These are phyloP conservation scores for Parastagonospora avenae DNA, from an alignment of 2,329 filamentous ascomycete genomes.

Conservation along the genomic window DNA sequence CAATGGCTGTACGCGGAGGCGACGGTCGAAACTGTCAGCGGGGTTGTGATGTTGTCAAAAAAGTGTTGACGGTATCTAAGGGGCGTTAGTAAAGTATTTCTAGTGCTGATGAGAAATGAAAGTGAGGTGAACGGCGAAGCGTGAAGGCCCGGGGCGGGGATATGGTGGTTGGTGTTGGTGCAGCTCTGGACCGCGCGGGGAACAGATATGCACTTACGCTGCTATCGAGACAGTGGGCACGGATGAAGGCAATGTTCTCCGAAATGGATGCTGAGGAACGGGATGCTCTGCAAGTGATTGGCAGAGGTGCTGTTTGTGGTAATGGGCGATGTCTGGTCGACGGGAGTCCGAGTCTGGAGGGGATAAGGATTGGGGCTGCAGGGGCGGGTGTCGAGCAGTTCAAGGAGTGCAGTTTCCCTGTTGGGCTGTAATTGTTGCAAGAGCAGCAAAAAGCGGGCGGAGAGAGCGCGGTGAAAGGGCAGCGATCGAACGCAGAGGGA, in stretches of 20 bases:
- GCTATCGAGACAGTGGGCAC: conserved; percentile 25
- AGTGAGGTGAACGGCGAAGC: conserved; percentile 10
- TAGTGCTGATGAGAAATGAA: background rate
- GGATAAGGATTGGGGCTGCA: conserved; percentile 46
- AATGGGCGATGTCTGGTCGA: conserved; percentile 10
- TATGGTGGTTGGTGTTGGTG: conserved; percentile 14
- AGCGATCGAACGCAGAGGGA: conserved; percentile 39
- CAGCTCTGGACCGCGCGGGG: conserved; percentile 25
- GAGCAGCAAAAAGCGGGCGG: conserved; percentile 38
- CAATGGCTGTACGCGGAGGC: conserved; percentile 27
- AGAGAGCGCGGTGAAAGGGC: conserved; percentile 46
- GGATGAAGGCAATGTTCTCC: conserved; percentile 34
- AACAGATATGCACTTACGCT: conserved; percentile 29
- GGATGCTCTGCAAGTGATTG: conserved; percentile 38
- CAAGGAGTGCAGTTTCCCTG: conserved; percentile 48
- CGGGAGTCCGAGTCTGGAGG: conserved; percentile 19
- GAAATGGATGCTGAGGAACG: conserved; percentile 34
- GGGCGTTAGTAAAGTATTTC: conserved; percentile 22
- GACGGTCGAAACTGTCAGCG: conserved; percentile 29
- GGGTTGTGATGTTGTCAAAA: conserved; percentile 11
- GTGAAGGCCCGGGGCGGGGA: conserved; percentile 8
- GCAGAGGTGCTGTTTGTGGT: conserved; percentile 17
- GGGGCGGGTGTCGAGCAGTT: conserved; percentile 38
- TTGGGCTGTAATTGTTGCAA: conserved; percentile 29
- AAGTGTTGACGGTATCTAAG: conserved; percentile 32